phyloP scores from a whole-genome alignment of 108 stramenopile species.

The Chaetoceros muelleri region DNA sequence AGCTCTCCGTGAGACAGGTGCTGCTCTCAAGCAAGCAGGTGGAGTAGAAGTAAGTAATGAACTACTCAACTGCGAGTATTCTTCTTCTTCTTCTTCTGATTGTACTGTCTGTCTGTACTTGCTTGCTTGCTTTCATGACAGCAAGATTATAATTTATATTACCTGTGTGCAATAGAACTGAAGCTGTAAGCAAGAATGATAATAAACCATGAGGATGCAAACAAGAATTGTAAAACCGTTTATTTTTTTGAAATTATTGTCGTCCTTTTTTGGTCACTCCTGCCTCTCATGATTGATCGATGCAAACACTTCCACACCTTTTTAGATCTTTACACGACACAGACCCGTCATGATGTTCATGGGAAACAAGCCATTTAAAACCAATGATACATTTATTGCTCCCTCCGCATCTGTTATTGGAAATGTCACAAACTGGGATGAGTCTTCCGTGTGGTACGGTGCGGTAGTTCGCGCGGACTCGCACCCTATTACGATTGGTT shows the following conservation, averaged over 20 bases:
- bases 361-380: constrained; percentile 60
- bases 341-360: constrained; percentile 75
- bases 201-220: too few species aligned
- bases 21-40: constrained; percentile 38
- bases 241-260: too few species aligned
- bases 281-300: too few species aligned
- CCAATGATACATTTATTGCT: constrained; percentile 93
- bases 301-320: neutral
- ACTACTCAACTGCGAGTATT: neutral
- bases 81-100: neutral
- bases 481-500: constrained; percentile 79
- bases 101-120: constrained; percentile 6
- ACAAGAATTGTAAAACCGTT: too few species aligned
- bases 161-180: too few species aligned
- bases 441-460: constrained; percentile 95
- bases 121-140: neutral
- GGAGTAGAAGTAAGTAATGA: constrained; percentile 37
- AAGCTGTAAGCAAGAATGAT: too few species aligned
- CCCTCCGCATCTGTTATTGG: constrained; percentile 96
- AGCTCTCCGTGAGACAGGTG: constrained; percentile 55
- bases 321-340: constrained; percentile 75
- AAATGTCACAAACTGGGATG: constrained; percentile 90
- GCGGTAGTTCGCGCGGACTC: constrained; percentile 91
- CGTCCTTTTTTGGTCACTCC: too few species aligned
- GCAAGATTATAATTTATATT: too few species aligned